Percentiles rank a stretch among this genome's conserved stretches.
phyloP scores from a whole-genome alignment of 768 basidiomycete genomes.

The Rhizopogon vinicolor region DNA sequence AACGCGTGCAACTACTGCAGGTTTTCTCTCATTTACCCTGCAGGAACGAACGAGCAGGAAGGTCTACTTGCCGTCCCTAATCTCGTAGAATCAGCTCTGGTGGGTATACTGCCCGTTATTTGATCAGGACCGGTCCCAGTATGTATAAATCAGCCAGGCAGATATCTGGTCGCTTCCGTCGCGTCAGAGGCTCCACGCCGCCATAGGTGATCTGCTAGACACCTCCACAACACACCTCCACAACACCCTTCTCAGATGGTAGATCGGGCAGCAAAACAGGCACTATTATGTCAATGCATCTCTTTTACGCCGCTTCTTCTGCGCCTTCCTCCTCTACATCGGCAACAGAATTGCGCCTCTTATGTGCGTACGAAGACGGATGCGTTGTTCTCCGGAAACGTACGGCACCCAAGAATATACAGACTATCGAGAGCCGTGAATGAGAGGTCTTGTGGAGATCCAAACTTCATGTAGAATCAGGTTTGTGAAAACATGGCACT shows the following conservation, averaged over 20 bases:
- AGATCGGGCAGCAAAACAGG: constrained; percentile 63
- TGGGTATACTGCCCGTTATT: constrained; percentile 26
- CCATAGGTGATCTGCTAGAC: constrained; percentile 59
- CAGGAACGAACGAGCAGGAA: constrained; percentile 9
- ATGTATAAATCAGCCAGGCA: constrained; percentile 40
- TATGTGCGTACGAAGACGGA: constrained; percentile 85
- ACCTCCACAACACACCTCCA: constrained; percentile 16
- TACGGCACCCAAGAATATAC: constrained; percentile 28
- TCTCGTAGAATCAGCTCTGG: constrained; percentile 81
- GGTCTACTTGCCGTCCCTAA: constrained; percentile 82
- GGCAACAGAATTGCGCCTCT: constrained; percentile 47
- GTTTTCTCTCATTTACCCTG: constrained; percentile 59
- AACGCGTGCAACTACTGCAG: constrained; percentile 94
- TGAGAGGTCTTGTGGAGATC: constrained; percentile 70
- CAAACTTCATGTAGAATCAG: constrained; percentile 68
- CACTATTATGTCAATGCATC: constrained; percentile 83
- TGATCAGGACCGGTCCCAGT: background rate
- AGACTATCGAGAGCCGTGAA: constrained; percentile 62
- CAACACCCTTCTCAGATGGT: constrained; percentile 31
- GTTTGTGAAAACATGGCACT: constrained; percentile 33
- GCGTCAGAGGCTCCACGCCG: constrained; percentile 69
- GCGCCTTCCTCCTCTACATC: constrained; percentile 28
- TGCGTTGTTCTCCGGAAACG: constrained; percentile 63
- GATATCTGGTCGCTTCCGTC: constrained; percentile 83
- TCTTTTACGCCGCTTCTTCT: constrained; percentile 37